These are phyloP conservation scores for Solanum pennellii DNA, from an alignment of 257 asterid species.

Conservation along the genomic window DNA sequence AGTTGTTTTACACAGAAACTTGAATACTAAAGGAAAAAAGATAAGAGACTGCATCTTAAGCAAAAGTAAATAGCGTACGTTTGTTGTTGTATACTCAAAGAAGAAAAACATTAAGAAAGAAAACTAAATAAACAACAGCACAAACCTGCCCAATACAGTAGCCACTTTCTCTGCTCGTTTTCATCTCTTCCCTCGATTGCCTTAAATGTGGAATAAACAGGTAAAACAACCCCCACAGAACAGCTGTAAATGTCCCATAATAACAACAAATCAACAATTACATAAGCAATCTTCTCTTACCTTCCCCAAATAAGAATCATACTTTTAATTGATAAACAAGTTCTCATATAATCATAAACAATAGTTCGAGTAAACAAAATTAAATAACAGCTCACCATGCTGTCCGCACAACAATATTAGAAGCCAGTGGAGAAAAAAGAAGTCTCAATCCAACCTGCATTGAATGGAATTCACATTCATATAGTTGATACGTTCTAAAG, in stretches of 20 bases:
- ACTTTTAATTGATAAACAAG: background rate
- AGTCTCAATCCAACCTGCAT: conserved; percentile 69
- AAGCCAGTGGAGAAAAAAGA: conserved; percentile 64
- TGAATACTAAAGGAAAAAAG: background rate
- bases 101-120: background rate
- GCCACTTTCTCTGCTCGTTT: conserved; percentile 78
- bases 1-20: background rate
- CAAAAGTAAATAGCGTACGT: background rate
- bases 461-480: background rate
- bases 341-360: background rate
- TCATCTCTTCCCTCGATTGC: conserved; percentile 72
- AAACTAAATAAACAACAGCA: background rate
- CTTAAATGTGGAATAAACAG: conserved; percentile 91
- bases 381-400: conserved; percentile 59
- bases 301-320: background rate
- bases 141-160: conserved; percentile 94
- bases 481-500: background rate
- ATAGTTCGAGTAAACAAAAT: background rate
- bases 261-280: conserved; percentile 4
- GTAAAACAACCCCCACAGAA: conserved; percentile 78
- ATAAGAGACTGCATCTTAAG: background rate
- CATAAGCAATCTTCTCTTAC: background rate
- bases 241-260: conserved; percentile 41
- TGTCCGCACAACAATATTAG: conserved; percentile 66
- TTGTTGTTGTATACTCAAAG: background rate